Conservation (phyloP, 345 rosid species). For the Dimocarpus longan region DNA sequence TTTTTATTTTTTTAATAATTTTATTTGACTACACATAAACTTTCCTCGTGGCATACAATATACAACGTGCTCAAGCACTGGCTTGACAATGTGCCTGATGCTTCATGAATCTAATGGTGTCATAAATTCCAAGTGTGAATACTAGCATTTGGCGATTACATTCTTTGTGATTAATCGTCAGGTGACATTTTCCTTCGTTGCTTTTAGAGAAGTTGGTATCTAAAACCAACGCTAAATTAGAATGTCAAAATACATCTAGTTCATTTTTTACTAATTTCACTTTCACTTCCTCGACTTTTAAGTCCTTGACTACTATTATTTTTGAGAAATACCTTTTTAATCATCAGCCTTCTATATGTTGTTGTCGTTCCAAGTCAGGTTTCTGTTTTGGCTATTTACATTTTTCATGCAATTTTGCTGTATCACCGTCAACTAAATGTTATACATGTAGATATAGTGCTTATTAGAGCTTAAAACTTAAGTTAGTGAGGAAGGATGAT, state of each 20-base stretch:
- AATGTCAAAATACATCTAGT: not conserved
- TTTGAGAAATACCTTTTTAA: not conserved
- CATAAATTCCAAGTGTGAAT: not conserved
- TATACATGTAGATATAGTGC: not conserved
- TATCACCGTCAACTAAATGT: not conserved
- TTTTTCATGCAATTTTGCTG: not conserved
- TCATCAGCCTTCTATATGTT: not conserved
- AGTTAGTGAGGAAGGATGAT: not conserved
- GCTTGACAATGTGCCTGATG: slow-evolving; percentile 6
- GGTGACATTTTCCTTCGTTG: not conserved
- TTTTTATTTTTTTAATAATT: no score
- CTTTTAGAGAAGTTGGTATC: not conserved
- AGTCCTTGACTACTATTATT: not conserved
- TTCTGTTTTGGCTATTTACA: not conserved
- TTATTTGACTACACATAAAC: not conserved
- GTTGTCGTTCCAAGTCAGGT: not conserved
- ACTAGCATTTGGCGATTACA: not conserved
- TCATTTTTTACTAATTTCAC: no score
- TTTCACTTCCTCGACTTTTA: not conserved
- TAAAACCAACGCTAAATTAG: not conserved
- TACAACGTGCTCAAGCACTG: not conserved
- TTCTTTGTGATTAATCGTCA: not conserved
- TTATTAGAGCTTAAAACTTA: not conserved
- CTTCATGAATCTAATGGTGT: not conserved
- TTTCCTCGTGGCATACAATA: not conserved